Evolutionary conservation across 768 basidiomycete species (phyloP).

Genomic region (Naganishia randhawae): DNA sequence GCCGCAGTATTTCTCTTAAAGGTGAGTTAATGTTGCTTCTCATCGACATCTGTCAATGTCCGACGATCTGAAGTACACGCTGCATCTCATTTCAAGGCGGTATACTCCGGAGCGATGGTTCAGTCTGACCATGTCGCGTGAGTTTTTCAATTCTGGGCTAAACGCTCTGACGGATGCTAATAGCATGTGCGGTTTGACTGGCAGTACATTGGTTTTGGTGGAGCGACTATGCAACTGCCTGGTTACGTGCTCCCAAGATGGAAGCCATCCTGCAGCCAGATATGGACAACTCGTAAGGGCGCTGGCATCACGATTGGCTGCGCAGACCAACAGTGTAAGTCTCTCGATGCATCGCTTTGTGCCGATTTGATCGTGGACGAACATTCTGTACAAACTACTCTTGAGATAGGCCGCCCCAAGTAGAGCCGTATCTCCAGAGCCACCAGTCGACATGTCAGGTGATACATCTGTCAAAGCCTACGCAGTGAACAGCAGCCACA

Average conservation of each 20-base stretch:
- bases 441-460: background rate
- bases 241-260: slow-evolving; percentile 38
- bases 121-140: slow-evolving; percentile 37
- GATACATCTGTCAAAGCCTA: background rate
- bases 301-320: slow-evolving; percentile 41
- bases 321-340: slow-evolving; percentile 42
- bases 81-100: slow-evolving; percentile 28
- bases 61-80: background rate
- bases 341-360: background rate
- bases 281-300: slow-evolving; percentile 46
- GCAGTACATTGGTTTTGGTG: slow-evolving; percentile 42
- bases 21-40: slow-evolving; percentile 7
- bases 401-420: slow-evolving; percentile 17
- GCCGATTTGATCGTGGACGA: too few species aligned
- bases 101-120: slow-evolving; percentile 44
- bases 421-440: slow-evolving; percentile 23
- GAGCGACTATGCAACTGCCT: slow-evolving; percentile 42
- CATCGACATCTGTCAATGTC: background rate
- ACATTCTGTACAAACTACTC: too few species aligned
- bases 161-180: background rate
- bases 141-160: slow-evolving; percentile 12
- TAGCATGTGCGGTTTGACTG: slow-evolving; percentile 8
- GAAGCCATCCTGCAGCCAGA: slow-evolving; percentile 42
- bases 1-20: slow-evolving; percentile 45
- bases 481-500: background rate